Percentiles rank a stretch among this genome's conserved stretches.
Evolutionary conservation across 371 early-diverging fungal genomes (phyloP).

Genomic region (Mucor indicus): DNA sequence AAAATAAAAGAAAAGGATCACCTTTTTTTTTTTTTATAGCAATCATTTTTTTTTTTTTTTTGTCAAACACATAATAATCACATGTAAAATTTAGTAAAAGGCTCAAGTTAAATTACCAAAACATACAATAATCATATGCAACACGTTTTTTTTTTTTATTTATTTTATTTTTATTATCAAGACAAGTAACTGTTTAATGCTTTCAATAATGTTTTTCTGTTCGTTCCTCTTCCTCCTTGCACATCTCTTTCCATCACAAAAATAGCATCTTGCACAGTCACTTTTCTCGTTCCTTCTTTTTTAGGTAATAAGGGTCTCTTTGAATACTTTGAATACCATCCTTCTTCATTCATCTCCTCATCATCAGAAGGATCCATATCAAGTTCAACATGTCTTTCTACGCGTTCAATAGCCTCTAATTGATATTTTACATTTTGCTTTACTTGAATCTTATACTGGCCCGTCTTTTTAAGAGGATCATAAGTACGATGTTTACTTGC

Average conservation of each 20-base stretch:
- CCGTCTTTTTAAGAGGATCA: slow-evolving; percentile 47
- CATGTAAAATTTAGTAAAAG: no score
- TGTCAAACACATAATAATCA: no score
- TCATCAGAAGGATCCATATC: slow-evolving; percentile 37
- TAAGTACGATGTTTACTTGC: slow-evolving; percentile 74
- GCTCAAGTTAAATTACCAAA: no score
- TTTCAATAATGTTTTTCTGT: slow-evolving; percentile 60
- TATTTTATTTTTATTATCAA: no score
- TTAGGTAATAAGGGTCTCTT: background rate
- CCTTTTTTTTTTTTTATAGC: no score
- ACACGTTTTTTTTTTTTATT: no score
- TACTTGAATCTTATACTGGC: slow-evolving; percentile 64
- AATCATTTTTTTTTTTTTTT: no score
- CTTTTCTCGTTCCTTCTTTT: slow-evolving; percentile 30
- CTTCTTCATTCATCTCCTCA: slow-evolving; percentile 31
- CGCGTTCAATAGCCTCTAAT: slow-evolving; percentile 66
- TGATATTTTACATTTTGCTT: slow-evolving; percentile 69
- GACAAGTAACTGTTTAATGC: no score
- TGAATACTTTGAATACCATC: slow-evolving; percentile 19
- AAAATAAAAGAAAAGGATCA: background rate
- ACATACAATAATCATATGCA: no score
- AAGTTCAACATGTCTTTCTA: slow-evolving; percentile 59
- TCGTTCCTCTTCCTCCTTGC: slow-evolving; percentile 56
- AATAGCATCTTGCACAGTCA: slow-evolving; percentile 71
- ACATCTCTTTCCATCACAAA: slow-evolving; percentile 73